These are phyloP conservation scores for Coleophoma crateriformis DNA, from an alignment of 2,329 filamentous ascomycete species.

Conservation along the genomic window DNA sequence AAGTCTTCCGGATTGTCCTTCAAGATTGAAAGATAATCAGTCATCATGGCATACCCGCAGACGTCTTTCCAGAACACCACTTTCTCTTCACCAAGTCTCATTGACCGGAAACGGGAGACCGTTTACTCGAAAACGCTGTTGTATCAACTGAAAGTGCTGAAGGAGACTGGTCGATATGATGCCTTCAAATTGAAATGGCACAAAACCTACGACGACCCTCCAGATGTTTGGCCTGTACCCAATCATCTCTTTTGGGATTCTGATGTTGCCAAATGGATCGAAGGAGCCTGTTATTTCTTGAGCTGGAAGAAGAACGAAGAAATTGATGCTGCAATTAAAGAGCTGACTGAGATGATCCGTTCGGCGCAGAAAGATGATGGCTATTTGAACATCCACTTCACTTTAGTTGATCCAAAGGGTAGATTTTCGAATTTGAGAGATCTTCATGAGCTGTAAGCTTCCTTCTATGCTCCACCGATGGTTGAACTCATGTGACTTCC, in stretches of 20 bases:
- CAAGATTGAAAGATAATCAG: not conserved
- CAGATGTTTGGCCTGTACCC: conserved; percentile 48
- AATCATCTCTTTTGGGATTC: conserved; percentile 57
- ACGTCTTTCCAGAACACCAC: conserved; percentile 29
- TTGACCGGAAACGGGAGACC: conserved; percentile 31
- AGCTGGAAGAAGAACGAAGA: conserved; percentile 34
- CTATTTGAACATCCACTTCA: conserved; percentile 59
- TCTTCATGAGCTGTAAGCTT: conserved; percentile 52
- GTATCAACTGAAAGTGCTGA: conserved; percentile 47
- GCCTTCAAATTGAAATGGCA: conserved; percentile 55
- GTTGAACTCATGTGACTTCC: conserved; percentile 1
- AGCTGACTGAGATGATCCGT: conserved; percentile 53
- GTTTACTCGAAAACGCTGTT: conserved; percentile 38
- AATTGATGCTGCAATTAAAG: conserved; percentile 43
- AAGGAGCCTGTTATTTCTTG: conserved; percentile 54
- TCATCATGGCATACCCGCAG: conserved; percentile 34
- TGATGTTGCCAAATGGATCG: conserved; percentile 55
- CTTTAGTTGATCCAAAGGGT: conserved; percentile 48
- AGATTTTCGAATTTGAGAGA: conserved; percentile 55
- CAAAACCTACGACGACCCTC: conserved; percentile 42
- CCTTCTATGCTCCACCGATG: not conserved
- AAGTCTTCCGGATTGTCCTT: not conserved
- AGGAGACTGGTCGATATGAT: conserved; percentile 49
- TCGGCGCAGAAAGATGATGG: conserved; percentile 53
- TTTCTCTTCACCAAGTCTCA: conserved; percentile 27